Evolutionary conservation across 78 protist species (phyloP), one percentile per base, ranked within the genome.

Genomic region (Speleostelium caveatum): DNA sequence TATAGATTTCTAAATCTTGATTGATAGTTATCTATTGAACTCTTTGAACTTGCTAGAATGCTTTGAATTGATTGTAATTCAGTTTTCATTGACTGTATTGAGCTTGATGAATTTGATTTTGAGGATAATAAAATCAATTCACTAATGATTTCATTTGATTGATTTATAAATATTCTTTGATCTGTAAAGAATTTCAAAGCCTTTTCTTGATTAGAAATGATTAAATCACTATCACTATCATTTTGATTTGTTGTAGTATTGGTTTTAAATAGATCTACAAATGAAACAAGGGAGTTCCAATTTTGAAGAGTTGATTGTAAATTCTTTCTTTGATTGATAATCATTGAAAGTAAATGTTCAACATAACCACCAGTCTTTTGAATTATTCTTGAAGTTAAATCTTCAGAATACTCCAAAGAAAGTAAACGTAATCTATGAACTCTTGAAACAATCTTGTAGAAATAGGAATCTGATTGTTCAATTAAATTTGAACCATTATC

Each of bases 401-500:
- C 94, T 6, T 68, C 22, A 38, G 36, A 26, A 42, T 63, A 72
- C 45, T 88, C 89, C 1, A 69, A 19, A 30, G 94, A 33, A 42
- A 72, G 28, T 38, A 24, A 61, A 62, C 94, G 86, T 1, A 88
- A 39, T 30, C 60, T 32, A 75, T 88, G 73, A n/a, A 88, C 42
- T 33, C 94, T 51, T 2, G 94, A 39, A 6, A 75, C 79, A 14
- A 88, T 45, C 51, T 77, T 62, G 65, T 88, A 73, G 75, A 53
- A 88, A 38, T 88, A 88, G 22, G 86, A 49, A 26, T 88, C 86
- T 21, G 91, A 39, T 60, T 83, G 91, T 0, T 83, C 38, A 8
- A 83, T 21, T 33, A 83, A 45, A 3, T 7, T 6, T 19, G 7
- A 19, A 38, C 89, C 89, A 79, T 51, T 55, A 26, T 55, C 66